Percentiles rank a stretch among this genome's conserved stretches.
These are phyloP conservation scores for Cucumis melo DNA, from an alignment of 306 rosid genomes.

Conservation along the genomic window DNA sequence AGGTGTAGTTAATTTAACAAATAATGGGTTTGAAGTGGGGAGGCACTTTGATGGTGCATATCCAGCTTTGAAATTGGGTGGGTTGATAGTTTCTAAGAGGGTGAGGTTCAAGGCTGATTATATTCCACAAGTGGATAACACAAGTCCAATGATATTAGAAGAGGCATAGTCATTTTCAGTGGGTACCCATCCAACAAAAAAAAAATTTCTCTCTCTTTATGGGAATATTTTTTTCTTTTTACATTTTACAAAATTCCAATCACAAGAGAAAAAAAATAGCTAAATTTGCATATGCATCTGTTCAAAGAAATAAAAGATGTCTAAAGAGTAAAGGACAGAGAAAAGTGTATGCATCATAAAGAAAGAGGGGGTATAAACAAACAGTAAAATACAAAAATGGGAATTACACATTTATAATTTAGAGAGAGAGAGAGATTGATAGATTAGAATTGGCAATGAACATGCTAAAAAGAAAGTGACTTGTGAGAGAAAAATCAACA, in stretches of 20 bases:
- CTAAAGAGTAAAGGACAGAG: background rate
- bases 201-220: too few species aligned
- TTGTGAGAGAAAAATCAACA: background rate
- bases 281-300: background rate
- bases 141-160: background rate
- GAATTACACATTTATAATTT: background rate
- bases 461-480: background rate
- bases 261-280: background rate
- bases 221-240: background rate
- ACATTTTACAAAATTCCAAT: background rate
- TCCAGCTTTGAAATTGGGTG: background rate
- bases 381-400: background rate
- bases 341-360: background rate
- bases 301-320: background rate
- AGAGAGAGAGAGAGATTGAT: background rate
- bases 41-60: background rate
- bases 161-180: background rate
- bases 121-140: background rate
- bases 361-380: background rate
- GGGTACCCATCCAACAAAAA: background rate
- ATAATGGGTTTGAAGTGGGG: background rate
- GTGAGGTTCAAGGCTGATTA: background rate
- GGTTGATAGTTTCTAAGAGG: background rate
- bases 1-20: too few species aligned
- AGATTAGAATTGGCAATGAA: background rate